A percentile compares a stretch with the other conserved stretches of the same genome.
phyloP scores from a whole-genome alignment of 179 eudicot genomes.

The Drosera spatulata region DNA sequence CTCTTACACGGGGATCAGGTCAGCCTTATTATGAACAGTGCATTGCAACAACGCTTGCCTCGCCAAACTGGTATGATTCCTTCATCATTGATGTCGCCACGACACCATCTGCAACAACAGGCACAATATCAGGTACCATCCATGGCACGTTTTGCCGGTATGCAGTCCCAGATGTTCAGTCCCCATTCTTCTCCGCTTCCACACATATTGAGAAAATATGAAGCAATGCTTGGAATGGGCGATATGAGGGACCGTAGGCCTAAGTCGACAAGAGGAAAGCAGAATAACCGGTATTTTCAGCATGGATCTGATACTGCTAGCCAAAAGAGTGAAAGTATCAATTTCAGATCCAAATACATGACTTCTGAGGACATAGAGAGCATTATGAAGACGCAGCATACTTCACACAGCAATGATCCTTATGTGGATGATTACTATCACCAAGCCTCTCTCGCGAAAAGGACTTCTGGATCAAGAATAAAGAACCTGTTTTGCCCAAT shows the following conservation, averaged over 20 bases:
- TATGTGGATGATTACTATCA: slow-evolving; percentile 90
- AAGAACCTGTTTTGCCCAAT: slow-evolving; percentile 83
- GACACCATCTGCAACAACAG: slow-evolving; percentile 46
- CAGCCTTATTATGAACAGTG: slow-evolving; percentile 28
- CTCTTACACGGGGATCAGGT: slow-evolving; percentile 30
- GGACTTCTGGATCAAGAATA: slow-evolving; percentile 40
- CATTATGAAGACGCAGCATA: slow-evolving; percentile 79
- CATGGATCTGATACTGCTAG: slow-evolving; percentile 38
- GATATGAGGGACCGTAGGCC: slow-evolving; percentile 67
- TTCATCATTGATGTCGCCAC: slow-evolving; percentile 40
- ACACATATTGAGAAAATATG: slow-evolving; percentile 59
- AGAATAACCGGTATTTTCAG: slow-evolving; percentile 40
- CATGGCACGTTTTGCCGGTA: slow-evolving; percentile 41
- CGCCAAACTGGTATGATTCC: slow-evolving; percentile 53
- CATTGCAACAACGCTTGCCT: slow-evolving; percentile 54
- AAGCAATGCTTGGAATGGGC: slow-evolving; percentile 42
- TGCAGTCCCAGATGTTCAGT: slow-evolving; percentile 40
- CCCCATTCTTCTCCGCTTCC: slow-evolving; percentile 41
- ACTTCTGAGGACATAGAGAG: slow-evolving; percentile 70
- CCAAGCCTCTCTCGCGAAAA: slow-evolving; percentile 83
- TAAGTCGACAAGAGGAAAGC: slow-evolving; percentile 44
- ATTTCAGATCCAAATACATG: slow-evolving; percentile 79
- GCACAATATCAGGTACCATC: slow-evolving; percentile 54
- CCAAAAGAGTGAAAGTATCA: slow-evolving; percentile 26
- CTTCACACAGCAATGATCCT: slow-evolving; percentile 86